phyloP scores from a whole-genome alignment of 805 yeast species.

The Myxozyma sirexii region DNA sequence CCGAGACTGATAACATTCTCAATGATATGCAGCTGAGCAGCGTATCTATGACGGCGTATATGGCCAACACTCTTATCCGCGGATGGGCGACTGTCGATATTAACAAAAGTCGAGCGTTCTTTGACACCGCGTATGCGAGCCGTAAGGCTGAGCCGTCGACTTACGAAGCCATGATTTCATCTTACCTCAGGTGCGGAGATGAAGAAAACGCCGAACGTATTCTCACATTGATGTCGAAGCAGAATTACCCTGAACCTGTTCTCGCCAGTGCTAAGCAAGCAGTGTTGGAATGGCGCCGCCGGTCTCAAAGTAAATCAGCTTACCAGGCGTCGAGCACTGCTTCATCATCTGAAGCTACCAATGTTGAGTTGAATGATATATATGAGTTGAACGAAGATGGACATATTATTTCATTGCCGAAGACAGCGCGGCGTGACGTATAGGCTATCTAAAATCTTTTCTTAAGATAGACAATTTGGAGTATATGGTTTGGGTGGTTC shows the following conservation, averaged over 20 bases:
- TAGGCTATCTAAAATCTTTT: not conserved
- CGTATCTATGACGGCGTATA: slow-evolving; percentile 41
- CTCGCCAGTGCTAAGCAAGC: slow-evolving; percentile 35
- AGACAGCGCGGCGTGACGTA: not conserved
- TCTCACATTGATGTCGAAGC: too few relatives aligned
- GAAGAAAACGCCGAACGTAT: slow-evolving; percentile 30
- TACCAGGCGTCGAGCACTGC: not conserved
- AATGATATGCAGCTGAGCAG: slow-evolving; percentile 34
- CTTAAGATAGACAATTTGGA: not conserved
- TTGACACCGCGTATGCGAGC: slow-evolving; percentile 36
- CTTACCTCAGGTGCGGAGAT: slow-evolving; percentile 38
- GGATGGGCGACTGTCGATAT: slow-evolving; percentile 44
- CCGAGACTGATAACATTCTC: slow-evolving; percentile 36
- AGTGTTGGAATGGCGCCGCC: not conserved
- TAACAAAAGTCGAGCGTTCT: slow-evolving; percentile 37
- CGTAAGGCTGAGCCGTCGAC: slow-evolving; percentile 43
- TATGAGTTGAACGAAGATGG: not conserved
- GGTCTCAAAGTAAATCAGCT: not conserved
- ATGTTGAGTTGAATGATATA: not conserved
- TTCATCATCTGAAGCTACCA: not conserved
- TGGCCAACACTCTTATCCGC: slow-evolving; percentile 42
- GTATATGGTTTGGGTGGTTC: not conserved
- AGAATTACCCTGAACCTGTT: slow-evolving; percentile 41
- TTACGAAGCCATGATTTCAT: slow-evolving; percentile 43
- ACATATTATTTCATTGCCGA: not conserved